phyloP scores from a whole-genome alignment of 306 rosid genomes.

The Fragaria nilgerrensis region DNA sequence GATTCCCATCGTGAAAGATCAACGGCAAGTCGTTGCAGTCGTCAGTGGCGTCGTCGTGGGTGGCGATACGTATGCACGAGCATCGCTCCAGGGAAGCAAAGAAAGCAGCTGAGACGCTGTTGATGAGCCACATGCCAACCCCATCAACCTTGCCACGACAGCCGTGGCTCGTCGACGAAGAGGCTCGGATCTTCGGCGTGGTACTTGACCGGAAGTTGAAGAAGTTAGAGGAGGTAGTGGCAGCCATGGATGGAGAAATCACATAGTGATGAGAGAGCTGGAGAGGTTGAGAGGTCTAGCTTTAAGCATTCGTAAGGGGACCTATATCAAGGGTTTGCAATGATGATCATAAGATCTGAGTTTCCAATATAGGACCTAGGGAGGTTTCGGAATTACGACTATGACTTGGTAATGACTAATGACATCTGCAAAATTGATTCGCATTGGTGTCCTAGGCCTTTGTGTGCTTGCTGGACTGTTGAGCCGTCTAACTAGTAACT shows the following conservation, averaged over 20 bases:
- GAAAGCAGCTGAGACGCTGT: conserved; percentile 59
- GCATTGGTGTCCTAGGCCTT: not conserved
- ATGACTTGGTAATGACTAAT: not conserved
- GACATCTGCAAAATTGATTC: not conserved
- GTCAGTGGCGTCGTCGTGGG: conserved; percentile 45
- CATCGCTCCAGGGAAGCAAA: conserved; percentile 69
- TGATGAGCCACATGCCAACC: conserved; percentile 72
- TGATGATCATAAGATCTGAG: not conserved
- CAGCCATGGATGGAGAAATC: conserved; percentile 46
- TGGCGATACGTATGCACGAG: conserved; percentile 75
- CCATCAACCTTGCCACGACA: conserved; percentile 64
- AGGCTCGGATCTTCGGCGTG: conserved; percentile 30
- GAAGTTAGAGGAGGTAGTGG: conserved; percentile 46
- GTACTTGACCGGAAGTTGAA: conserved; percentile 47
- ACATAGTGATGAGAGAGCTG: not conserved
- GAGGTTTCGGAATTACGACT: conserved; percentile 4
- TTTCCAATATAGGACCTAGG: conserved; percentile 22
- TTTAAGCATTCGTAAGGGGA: conserved; percentile 14
- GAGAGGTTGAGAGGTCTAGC: conserved; percentile 3
- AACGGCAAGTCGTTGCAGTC: conserved; percentile 68
- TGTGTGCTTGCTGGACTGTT: not conserved
- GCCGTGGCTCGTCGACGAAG: conserved; percentile 34
- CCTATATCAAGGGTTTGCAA: conserved; percentile 4
- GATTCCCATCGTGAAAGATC: conserved; percentile 63
- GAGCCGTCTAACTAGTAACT: not conserved